Conservation (phyloP, 805 yeast genomes). For the Clavispora carvajalis region DNA sequence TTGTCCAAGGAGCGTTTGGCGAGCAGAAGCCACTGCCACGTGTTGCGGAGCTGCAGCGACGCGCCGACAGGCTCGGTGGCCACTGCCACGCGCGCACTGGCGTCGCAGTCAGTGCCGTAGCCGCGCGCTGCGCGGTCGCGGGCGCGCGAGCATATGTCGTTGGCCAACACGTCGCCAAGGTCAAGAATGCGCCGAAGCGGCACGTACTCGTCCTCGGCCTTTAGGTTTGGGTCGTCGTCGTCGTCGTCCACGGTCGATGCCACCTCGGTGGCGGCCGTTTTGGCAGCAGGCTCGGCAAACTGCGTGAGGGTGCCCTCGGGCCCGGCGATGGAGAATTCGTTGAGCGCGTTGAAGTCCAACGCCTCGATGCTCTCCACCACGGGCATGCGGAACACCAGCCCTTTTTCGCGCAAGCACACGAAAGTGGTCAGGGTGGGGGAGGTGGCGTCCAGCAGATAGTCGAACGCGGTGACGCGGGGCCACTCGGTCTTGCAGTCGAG, state of each 20-base stretch:
- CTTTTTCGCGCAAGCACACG: conserved; percentile 88
- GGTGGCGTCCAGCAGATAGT: conserved; percentile 57
- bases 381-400: conserved; percentile 77
- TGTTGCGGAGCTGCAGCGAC: conserved; percentile 52
- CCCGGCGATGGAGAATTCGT: conserved; percentile 59
- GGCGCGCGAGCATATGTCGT: conserved; percentile 72
- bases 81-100: conserved; percentile 57
- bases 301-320: conserved; percentile 49
- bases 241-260: conserved; percentile 1
- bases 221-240: conserved; percentile 8
- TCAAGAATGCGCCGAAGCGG: conserved; percentile 28
- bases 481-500: conserved; percentile 68
- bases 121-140: conserved; percentile 66
- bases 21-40: conserved; percentile 89
- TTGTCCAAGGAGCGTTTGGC: conserved; percentile 61
- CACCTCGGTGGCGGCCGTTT: neutral
- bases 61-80: conserved; percentile 46
- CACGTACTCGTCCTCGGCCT: conserved; percentile 17
- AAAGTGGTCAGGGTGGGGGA: conserved; percentile 56
- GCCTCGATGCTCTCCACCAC: conserved; percentile 62
- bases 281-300: conserved; percentile 16
- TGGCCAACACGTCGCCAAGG: conserved; percentile 45
- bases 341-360: conserved; percentile 60
- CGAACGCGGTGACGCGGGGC: conserved; percentile 81
- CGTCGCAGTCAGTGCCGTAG: conserved; percentile 63